Conservation (phyloP, 441 rosid genomes). For the Corymbia citriodora region DNA sequence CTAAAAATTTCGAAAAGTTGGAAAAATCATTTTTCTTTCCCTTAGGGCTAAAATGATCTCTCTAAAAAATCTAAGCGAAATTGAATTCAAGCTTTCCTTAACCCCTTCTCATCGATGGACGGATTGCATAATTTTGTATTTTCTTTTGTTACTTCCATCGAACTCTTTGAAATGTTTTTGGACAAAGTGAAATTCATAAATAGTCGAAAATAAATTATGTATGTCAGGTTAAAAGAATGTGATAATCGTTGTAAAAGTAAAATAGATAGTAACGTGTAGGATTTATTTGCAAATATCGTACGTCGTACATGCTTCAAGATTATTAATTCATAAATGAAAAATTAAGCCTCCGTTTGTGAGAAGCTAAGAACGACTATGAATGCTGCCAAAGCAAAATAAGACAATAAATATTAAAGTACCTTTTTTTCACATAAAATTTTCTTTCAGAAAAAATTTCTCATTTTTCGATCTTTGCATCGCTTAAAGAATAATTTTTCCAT, state of each 20-base stretch:
- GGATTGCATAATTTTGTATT: background rate
- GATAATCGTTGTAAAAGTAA: background rate
- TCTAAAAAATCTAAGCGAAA: background rate
- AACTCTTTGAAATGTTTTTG: background rate
- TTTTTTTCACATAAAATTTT: background rate
- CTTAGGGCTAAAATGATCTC: background rate
- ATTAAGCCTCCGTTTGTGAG: background rate
- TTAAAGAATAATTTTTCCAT: background rate
- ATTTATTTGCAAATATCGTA: background rate
- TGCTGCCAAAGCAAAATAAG: background rate
- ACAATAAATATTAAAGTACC: background rate
- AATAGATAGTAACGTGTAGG: background rate
- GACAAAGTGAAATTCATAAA: background rate
- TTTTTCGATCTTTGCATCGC: background rate
- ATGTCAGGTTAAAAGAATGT: background rate
- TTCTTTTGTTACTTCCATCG: background rate
- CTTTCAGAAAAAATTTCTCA: background rate
- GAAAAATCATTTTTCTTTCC: background rate
- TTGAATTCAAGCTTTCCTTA: background rate
- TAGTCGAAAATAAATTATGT: background rate
- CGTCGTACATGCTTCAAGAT: background rate
- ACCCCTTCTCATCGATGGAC: background rate
- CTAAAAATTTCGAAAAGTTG: background rate
- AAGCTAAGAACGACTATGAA: background rate
- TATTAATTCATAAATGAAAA: background rate